phyloP scores from a whole-genome alignment of 257 asterid genomes.

The Apocynum venetum region DNA sequence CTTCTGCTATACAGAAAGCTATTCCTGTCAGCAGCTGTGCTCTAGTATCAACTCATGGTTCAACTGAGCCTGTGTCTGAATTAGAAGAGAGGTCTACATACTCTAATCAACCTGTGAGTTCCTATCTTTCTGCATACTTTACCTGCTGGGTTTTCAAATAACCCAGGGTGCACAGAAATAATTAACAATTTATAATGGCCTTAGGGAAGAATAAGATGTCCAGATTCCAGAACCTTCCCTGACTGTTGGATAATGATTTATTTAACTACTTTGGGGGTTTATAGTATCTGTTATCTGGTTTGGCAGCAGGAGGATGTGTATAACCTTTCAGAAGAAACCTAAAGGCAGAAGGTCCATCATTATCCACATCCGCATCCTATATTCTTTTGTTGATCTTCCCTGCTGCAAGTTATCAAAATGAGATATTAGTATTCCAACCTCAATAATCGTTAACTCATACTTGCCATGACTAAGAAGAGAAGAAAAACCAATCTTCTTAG shows the following conservation, averaged over 20 bases:
- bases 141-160: not conserved
- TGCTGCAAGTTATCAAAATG: not conserved
- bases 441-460: not conserved
- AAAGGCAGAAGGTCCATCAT: not conserved
- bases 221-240: not conserved
- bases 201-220: not conserved
- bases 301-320: not conserved
- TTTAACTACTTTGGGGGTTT: not conserved
- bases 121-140: slow-evolving; percentile 14
- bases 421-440: not conserved
- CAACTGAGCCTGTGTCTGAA: slow-evolving; percentile 27
- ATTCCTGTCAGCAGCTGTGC: slow-evolving; percentile 34
- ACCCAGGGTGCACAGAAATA: not conserved
- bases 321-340: not conserved
- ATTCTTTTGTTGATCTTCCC: not conserved
- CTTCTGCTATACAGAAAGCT: slow-evolving; percentile 38
- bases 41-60: slow-evolving; percentile 33
- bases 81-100: slow-evolving; percentile 24
- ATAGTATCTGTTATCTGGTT: not conserved
- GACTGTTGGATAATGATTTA: not conserved
- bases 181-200: not conserved
- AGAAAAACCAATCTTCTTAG: not conserved
- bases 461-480: not conserved
- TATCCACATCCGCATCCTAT: not conserved
- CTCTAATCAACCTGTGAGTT: slow-evolving; percentile 48